phyloP scores from a whole-genome alignment of 1,284 basidiomycete genomes.

The Thelephora terrestris region DNA sequence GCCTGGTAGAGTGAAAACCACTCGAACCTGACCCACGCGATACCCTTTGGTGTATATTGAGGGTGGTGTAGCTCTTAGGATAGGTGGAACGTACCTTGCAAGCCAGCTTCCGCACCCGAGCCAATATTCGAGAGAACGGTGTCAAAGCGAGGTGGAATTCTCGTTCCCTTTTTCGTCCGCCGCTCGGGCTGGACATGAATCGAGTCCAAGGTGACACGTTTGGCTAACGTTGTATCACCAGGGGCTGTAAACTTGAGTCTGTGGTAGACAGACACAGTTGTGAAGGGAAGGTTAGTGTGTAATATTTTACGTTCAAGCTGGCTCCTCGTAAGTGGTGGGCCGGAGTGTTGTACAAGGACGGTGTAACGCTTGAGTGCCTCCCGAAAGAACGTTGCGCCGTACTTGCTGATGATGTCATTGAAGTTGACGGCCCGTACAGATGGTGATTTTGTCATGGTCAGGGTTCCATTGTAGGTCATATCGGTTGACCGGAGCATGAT shows the following conservation, averaged over 20 bases:
- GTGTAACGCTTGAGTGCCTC: slow-evolving; percentile 20
- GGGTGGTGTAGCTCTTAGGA: not conserved
- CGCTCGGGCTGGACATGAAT: too few species aligned
- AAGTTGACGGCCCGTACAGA: slow-evolving; percentile 10
- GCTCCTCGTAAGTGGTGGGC: too few species aligned
- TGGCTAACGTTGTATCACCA: not conserved
- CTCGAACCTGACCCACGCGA: too few species aligned
- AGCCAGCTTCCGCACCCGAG: not conserved
- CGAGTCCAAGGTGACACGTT: slow-evolving; percentile 1
- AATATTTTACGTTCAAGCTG: too few species aligned
- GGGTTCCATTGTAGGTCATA: not conserved
- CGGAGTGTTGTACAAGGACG: too few species aligned
- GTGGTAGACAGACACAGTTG: too few species aligned
- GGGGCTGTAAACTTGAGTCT: too few species aligned
- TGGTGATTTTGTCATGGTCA: slow-evolving; percentile 17
- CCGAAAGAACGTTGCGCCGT: slow-evolving; percentile 18
- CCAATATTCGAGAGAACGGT: slow-evolving; percentile 9
- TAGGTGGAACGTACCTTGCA: too few species aligned
- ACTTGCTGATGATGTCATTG: slow-evolving; percentile 9
- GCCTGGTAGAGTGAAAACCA: too few species aligned
- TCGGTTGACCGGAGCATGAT: too few species aligned
- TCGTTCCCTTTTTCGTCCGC: slow-evolving; percentile 1
- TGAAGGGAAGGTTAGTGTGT: too few species aligned
- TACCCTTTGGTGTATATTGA: slow-evolving; percentile 12
- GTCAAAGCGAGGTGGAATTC: slow-evolving; percentile 11